Evolutionary conservation across 1,284 basidiomycete genomes (phyloP), one percentile per base, ranked within the genome.

Genomic region (Irpex sp.): DNA sequence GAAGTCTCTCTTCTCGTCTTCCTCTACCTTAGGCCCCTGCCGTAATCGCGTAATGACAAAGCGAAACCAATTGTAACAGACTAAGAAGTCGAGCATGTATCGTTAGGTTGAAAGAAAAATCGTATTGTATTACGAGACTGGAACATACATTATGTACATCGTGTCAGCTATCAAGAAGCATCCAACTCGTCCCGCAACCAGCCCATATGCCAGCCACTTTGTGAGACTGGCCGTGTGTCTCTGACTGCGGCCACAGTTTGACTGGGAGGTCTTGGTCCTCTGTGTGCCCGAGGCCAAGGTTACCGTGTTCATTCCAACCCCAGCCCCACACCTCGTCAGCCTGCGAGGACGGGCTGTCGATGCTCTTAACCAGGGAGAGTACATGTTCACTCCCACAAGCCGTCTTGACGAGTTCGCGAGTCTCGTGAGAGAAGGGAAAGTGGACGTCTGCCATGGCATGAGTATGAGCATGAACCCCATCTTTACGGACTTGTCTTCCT

Each of bases 291-390:
- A 85, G 71, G 0, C 91, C 94, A 13, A 97, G 80, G 74, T 96
- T 97, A 9, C 95, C 95, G 72, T 97, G 95, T 74, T 97, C 95
- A 74, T 97, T 97, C 95, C 95, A 97, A 0, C 95, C 95, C 89
- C 94, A 96, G 0, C 85, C 89, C 83, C 85, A 91, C 0, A 95
- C 82, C 65, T 85, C 83, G 2, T 34, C 31, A 1, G 68, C 68
- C n/a, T 60, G 61, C 19, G 58, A 54, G 9, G 60, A 40, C n/a
- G 65, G 64, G 4, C 64, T 9, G n/a, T 31, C 65, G 7, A 55
- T 51, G 36, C 19, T 47, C 13, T 56, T 19, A 38, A 72, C 60
- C 34, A 71, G 58, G 66, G 68, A 69, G 2, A 96, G 75, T 3
- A 93, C 81, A 74, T 97, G 94, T 72, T 97, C 94, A 68, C 91